Conservation (phyloP, 2,329 filamentous ascomycete species). For the Simplicillium aogashimaense region DNA sequence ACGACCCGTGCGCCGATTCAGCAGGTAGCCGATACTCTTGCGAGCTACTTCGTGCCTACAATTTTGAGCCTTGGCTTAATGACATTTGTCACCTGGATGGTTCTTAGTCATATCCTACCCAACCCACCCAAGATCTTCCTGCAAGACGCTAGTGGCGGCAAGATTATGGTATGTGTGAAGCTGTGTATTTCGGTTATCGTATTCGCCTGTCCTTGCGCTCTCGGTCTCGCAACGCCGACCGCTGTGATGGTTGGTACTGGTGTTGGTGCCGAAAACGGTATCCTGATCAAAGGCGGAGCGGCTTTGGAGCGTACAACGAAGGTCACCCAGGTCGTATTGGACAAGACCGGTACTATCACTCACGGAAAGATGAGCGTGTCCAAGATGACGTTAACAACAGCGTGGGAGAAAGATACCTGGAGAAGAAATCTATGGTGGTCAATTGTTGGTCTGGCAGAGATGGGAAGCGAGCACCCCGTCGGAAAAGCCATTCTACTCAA, state of each 20-base stretch:
- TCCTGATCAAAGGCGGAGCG: constrained; percentile 93
- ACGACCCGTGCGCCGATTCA: constrained; percentile 92
- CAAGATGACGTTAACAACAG: constrained; percentile 51
- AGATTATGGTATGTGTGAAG: constrained; percentile 93
- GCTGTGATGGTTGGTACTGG: constrained; percentile 99
- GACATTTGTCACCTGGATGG: constrained; percentile 90
- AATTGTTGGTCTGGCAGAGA: constrained; percentile 89
- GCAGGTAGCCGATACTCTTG: constrained; percentile 78
- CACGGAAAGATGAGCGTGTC: constrained; percentile 93
- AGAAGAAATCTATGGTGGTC: constrained; percentile 82
- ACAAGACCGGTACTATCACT: constrained; percentile 94
- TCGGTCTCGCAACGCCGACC: constrained; percentile 92
- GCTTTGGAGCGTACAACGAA: constrained; percentile 86
- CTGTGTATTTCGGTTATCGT: constrained; percentile 98
- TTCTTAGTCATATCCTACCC: constrained; percentile 75
- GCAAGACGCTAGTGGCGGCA: constrained; percentile 71
- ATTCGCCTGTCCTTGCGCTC: constrained; percentile 91
- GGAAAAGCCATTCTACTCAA: constrained; percentile 75
- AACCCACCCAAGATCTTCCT: constrained; percentile 86
- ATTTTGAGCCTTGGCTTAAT: constrained; percentile 76
- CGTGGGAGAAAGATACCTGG: constrained; percentile 62
- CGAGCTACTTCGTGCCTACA: constrained; percentile 86
- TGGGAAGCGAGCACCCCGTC: constrained; percentile 91
- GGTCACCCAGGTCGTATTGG: constrained; percentile 80
- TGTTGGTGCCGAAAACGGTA: constrained; percentile 87